Evolutionary conservation across 371 early-diverging fungal genomes (phyloP), one percentile per base, ranked within the genome.

Genomic region (Saksenaea vasiformis): DNA sequence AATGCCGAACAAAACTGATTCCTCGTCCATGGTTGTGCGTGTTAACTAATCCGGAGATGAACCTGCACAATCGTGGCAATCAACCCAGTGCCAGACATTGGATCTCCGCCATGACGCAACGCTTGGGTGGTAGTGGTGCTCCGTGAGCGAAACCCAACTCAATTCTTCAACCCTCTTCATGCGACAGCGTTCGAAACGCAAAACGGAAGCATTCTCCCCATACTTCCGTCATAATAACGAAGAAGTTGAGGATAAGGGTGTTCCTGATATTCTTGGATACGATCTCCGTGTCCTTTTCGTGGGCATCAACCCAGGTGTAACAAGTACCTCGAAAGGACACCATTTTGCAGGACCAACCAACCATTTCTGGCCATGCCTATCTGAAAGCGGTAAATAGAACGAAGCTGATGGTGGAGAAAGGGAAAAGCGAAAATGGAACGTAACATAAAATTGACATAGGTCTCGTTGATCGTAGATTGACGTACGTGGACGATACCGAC

Each of bases 301-400:
- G 22, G 93, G 93, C 0, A 87, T 91, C 67, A 93, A 93, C 66
- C 92, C 91, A 1, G 93, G 92, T 1, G 59, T 89, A 4, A 69
- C 71, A 9, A 88, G 87, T 57, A 79, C 88, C 14, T 66, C 77
- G 15, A 78, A 67, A 59, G 82, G 85, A 10, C 89, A 89, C 61
- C 92, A 93, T 71, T 93, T 87, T 78, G 87, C 91, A 13, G 83
- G 84, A 27, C 88, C 87, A 2, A 85, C 79, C 3, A 93, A 93
- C 71, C 87, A 83, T 62, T 92, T 93, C 71, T 93, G 93, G 93
- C 83, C 84, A 1, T 90, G 90, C 64, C 67, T 93, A 17, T 85
- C 76, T 24, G 83, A 83, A 36, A 86, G 88, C 35, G 87, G 85
- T 61, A 78, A 51, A 15, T 56, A 34, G 47, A 24, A n/a, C 13